These are phyloP conservation scores for Flagelloscypha sp. DNA, from an alignment of 768 basidiomycete species.

Conservation along the genomic window DNA sequence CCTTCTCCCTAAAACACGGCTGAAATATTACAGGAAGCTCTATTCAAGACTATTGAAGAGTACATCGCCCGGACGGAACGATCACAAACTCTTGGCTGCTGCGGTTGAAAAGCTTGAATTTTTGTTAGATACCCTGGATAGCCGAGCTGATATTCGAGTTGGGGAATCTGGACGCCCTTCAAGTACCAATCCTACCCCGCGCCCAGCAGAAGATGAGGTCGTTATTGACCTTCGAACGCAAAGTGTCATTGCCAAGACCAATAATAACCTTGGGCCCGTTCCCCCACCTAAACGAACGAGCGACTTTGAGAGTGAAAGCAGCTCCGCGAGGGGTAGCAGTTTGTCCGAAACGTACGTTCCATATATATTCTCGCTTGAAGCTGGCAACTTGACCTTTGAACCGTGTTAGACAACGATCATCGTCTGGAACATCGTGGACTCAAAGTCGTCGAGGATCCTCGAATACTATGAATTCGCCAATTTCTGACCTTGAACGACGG, in stretches of 20 bases:
- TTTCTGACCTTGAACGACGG: slow-evolving; percentile 74
- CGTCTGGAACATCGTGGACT: slow-evolving; percentile 49
- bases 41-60: slow-evolving; percentile 81
- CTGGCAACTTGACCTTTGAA: slow-evolving; percentile 7
- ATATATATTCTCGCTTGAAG: slow-evolving; percentile 1
- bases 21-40: slow-evolving; percentile 89
- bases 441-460: slow-evolving; percentile 45
- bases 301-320: slow-evolving; percentile 34
- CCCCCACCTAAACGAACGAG: slow-evolving; percentile 16
- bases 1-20: slow-evolving; percentile 70
- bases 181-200: slow-evolving; percentile 13
- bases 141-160: slow-evolving; percentile 46
- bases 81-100: slow-evolving; percentile 71
- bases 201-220: slow-evolving; percentile 45
- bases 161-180: slow-evolving; percentile 21
- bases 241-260: slow-evolving; percentile 14
- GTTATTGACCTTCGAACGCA: slow-evolving; percentile 47
- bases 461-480: slow-evolving; percentile 44
- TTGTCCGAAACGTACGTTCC: slow-evolving; percentile 47
- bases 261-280: slow-evolving; percentile 7
- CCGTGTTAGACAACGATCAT: slow-evolving; percentile 43
- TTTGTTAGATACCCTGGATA: slow-evolving; percentile 62
- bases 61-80: slow-evolving; percentile 78
- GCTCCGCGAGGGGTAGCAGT: slow-evolving; percentile 45
- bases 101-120: slow-evolving; percentile 76